phyloP scores from a whole-genome alignment of 1,284 basidiomycete genomes.

The Boletellus deceptivus region DNA sequence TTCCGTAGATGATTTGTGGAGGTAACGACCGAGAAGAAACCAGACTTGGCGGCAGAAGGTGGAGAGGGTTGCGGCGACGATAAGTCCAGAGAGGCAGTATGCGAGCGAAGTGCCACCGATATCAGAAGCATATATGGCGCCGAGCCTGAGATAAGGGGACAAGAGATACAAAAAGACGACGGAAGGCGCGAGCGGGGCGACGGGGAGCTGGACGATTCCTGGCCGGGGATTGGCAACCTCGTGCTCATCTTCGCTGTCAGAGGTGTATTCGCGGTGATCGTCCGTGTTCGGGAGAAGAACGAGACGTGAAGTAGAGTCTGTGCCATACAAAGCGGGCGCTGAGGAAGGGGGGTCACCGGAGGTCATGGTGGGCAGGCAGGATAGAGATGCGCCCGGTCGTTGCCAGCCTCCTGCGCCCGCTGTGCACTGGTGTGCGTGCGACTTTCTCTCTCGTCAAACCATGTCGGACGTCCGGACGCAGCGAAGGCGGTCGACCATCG shows the following conservation, averaged over 20 bases:
- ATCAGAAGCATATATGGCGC: constrained; percentile 58
- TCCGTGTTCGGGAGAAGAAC: constrained; percentile 57
- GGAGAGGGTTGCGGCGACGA: constrained; percentile 55
- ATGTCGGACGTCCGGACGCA: constrained; percentile 1
- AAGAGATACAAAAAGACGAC: constrained; percentile 67
- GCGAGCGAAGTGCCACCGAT: constrained; percentile 44
- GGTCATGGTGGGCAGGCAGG: neutral
- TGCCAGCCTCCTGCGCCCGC: neutral
- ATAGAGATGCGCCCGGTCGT: neutral
- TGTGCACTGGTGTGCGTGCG: constrained; percentile 15
- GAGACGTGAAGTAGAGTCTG: constrained; percentile 47
- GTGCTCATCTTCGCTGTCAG: constrained; percentile 40
- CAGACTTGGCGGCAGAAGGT: constrained; percentile 64
- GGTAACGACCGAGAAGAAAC: constrained; percentile 70
- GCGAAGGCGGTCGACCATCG: constrained; percentile 18
- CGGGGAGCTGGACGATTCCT: constrained; percentile 43
- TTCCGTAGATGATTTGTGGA: constrained; percentile 59
- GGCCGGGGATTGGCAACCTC: constrained; percentile 36
- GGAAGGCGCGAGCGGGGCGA: constrained; percentile 54
- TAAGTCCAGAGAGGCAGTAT: constrained; percentile 49
- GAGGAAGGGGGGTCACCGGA: constrained; percentile 1
- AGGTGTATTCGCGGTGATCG: constrained; percentile 47
- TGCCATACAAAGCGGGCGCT: constrained; percentile 4
- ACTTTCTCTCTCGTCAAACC: constrained; percentile 14
- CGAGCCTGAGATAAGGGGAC: constrained; percentile 65